Conservation (phyloP, 2,329 filamentous ascomycete species). For the Colletotrichum incanum region DNA sequence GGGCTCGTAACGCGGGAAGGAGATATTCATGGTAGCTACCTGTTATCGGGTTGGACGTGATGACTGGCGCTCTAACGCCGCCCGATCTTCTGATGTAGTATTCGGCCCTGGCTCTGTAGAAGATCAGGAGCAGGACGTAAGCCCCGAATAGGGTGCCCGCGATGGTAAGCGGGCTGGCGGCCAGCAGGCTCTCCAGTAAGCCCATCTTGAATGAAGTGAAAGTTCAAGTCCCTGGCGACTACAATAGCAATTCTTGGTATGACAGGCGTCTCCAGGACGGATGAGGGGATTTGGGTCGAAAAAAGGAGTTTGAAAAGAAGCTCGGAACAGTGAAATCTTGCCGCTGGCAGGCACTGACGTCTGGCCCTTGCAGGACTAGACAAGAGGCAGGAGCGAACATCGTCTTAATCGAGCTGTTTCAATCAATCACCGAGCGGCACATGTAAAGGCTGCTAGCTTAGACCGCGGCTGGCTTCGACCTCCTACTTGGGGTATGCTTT, state of each 20-base stretch:
- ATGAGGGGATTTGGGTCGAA: background rate
- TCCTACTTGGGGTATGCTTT: constrained; percentile 28
- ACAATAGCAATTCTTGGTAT: background rate
- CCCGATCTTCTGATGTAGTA: constrained; percentile 33
- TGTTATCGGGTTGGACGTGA: constrained; percentile 43
- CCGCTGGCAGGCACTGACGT: background rate
- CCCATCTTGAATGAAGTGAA: constrained; percentile 27
- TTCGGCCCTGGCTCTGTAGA: constrained; percentile 26
- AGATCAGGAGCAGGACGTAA: constrained; percentile 26
- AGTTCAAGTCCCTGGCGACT: background rate
- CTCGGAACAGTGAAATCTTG: background rate
- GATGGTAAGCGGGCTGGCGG: constrained; percentile 31
- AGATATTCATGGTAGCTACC: constrained; percentile 7
- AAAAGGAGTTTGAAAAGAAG: background rate
- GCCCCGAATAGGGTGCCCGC: constrained; percentile 30
- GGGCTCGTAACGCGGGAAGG: background rate
- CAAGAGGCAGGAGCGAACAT: constrained; percentile 27
- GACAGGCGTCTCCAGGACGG: constrained; percentile 15
- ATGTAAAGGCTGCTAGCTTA: constrained; percentile 33
- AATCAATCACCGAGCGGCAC: constrained; percentile 37
- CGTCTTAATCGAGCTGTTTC: constrained; percentile 40
- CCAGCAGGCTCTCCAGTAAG: constrained; percentile 25
- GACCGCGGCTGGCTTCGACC: constrained; percentile 37
- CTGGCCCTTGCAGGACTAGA: background rate
- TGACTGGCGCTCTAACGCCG: constrained; percentile 41